phyloP scores from a whole-genome alignment of 495 filamentous ascomycete genomes.

The Xylaria longipes region DNA sequence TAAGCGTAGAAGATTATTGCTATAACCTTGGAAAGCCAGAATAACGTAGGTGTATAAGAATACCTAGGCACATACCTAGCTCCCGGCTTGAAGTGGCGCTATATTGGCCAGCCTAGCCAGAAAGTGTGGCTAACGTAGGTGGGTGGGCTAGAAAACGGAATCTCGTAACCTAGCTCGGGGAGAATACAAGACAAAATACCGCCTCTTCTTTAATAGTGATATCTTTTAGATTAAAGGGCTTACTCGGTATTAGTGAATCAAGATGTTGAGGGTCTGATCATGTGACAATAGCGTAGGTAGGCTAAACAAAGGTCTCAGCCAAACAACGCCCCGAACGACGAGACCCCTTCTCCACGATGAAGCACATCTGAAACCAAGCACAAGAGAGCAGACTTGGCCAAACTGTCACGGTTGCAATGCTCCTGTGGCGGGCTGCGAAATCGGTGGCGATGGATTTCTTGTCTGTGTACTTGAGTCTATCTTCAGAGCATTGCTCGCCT shows the following conservation, averaged over 20 bases:
- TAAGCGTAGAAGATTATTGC: no score
- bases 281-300: not conserved
- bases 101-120: no score
- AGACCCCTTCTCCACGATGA: slow-evolving; percentile 13
- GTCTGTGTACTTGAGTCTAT: not conserved
- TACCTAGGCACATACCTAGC: no score
- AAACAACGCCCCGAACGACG: not conserved
- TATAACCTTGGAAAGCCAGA: no score
- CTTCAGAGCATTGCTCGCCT: not conserved
- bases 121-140: no score
- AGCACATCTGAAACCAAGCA: slow-evolving; percentile 23
- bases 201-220: not conserved
- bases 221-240: not conserved
- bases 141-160: not conserved
- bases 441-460: not conserved
- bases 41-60: no score
- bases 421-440: not conserved
- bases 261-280: not conserved
- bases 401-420: not conserved
- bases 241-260: not conserved
- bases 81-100: no score
- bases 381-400: not conserved
- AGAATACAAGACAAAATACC: not conserved
- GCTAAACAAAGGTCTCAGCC: not conserved
- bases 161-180: not conserved